Percentiles rank a stretch among this genome's conserved stretches.
Evolutionary conservation across 352 stramenopile species (phyloP).

Genomic region (Phytophthora tentaculata): DNA sequence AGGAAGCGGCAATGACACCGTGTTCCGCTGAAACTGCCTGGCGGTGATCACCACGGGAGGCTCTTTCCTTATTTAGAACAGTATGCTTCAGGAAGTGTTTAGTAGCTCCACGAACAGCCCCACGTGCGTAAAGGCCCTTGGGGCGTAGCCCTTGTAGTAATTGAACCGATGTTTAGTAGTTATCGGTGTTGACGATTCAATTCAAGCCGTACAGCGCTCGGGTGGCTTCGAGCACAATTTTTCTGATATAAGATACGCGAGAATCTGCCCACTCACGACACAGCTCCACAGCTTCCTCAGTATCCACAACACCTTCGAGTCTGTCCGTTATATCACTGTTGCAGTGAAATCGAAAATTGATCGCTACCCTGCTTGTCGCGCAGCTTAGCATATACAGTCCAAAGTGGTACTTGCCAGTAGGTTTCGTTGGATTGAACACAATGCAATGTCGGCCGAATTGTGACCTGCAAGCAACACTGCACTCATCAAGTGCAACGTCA

Average conservation of each 20-base stretch:
- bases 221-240: slow-evolving; percentile 32
- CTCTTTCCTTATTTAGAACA: slow-evolving; percentile 18
- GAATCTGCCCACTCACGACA: background rate
- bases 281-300: background rate
- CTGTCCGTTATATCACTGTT: slow-evolving; percentile 28
- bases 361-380: slow-evolving; percentile 29
- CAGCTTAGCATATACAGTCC: background rate
- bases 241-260: slow-evolving; percentile 12
- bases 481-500: slow-evolving; percentile 14
- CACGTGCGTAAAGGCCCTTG: slow-evolving; percentile 23
- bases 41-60: slow-evolving; percentile 4
- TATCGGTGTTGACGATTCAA: slow-evolving; percentile 39
- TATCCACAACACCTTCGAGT: slow-evolving; percentile 16
- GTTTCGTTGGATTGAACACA: slow-evolving; percentile 16
- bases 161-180: slow-evolving; percentile 43
- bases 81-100: slow-evolving; percentile 35
- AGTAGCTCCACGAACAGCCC: slow-evolving; percentile 22
- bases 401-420: slow-evolving; percentile 23
- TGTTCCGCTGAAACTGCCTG: slow-evolving; percentile 24
- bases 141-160: slow-evolving; percentile 27
- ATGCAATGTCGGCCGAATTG: slow-evolving; percentile 10
- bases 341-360: slow-evolving; percentile 39
- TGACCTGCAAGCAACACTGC: slow-evolving; percentile 6
- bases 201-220: slow-evolving; percentile 23
- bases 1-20: slow-evolving; percentile 28